Percentiles rank a stretch among this genome's conserved stretches.
Evolutionary conservation across 768 basidiomycete genomes (phyloP).

Genomic region (Postia placenta): DNA sequence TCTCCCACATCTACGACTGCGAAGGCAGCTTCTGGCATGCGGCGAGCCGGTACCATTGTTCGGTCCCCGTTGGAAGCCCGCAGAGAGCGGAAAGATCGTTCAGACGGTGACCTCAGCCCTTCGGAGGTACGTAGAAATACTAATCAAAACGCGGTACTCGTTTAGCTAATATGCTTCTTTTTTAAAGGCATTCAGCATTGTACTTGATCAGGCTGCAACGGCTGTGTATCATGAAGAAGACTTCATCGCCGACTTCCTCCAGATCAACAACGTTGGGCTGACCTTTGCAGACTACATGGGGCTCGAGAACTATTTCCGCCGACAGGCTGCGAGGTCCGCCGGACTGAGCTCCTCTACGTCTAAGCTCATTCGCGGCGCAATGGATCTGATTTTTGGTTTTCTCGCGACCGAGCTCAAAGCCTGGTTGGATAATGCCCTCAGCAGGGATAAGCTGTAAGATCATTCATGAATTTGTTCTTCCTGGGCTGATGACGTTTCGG

Average conservation of each 20-base stretch:
- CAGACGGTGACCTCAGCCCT: slow-evolving; percentile 56
- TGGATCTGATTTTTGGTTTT: slow-evolving; percentile 96
- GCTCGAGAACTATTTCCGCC: slow-evolving; percentile 88
- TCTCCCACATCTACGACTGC: slow-evolving; percentile 21
- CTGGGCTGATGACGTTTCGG: neutral
- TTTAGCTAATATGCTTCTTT: neutral
- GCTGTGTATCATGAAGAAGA: slow-evolving; percentile 79
- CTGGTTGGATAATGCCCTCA: slow-evolving; percentile 78
- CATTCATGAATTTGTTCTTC: slow-evolving; percentile 1
- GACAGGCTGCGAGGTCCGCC: slow-evolving; percentile 76
- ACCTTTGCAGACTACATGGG: slow-evolving; percentile 96
- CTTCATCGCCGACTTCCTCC: slow-evolving; percentile 88
- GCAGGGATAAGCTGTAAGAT: slow-evolving; percentile 69
- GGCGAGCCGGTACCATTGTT: slow-evolving; percentile 82
- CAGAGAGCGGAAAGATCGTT: slow-evolving; percentile 47
- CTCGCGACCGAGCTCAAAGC: slow-evolving; percentile 73
- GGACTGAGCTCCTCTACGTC: slow-evolving; percentile 62
- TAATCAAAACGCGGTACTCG: neutral
- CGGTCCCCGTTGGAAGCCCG: slow-evolving; percentile 62
- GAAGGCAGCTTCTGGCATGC: slow-evolving; percentile 55
- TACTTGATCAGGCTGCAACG: slow-evolving; percentile 70
- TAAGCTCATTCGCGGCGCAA: slow-evolving; percentile 80
- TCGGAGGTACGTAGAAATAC: slow-evolving; percentile 52
- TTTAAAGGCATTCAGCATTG: slow-evolving; percentile 62
- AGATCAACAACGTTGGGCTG: slow-evolving; percentile 80